Base-by-base conservation (phyloP, 2,329 filamentous ascomycete genomes). In the Penicillium brevicompactum region DNA sequence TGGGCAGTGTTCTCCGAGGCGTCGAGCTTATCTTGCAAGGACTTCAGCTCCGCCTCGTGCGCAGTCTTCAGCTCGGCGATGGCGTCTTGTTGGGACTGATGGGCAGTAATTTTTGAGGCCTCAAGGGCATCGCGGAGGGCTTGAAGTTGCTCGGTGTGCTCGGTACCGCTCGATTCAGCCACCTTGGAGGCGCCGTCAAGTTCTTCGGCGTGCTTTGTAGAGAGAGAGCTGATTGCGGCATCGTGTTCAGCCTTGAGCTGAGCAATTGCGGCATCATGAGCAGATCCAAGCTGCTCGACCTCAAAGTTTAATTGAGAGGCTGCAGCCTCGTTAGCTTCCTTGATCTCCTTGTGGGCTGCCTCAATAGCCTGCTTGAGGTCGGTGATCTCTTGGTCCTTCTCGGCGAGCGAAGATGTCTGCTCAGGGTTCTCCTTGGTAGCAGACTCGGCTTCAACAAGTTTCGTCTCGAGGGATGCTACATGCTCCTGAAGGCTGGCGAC, bases 331-430 rank as follows among this genome's bases (percentile, higher is more conserved):
- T 61, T 61, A 27, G 60, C 58, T 38, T 67, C 63, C 46, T 73
- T 59, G 47, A 77, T 65, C n/a, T 76, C 69, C 5, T 49, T 56
- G 46, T 74, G 70, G 16, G 72, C 56, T 13, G 68, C 66, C 24
- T 71, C 69, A 14, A 74, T 58, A 24, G 66, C 60, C 51, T 71
- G 57, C 56, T 70, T 68, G 31, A 76, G 66, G 14, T 70, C 66
- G 5, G 62, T 52, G 7, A 75, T 67, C 42, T 76, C 67, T 42
- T 72, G 64, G 5, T 73, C 70, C 58, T 76, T 77, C 34, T 71
- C 67, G 4, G 67, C 63, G 16, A 76, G 53, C n/a, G 64, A 59
- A 18, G 55, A 55, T 0, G 53, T 66, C 31, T 72, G 61, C 7
- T 70, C 67, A 0, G 63, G 59, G 43, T 56, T 63, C 22, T 68